Evolutionary conservation across 192 early-diverging fungal genomes (phyloP), one percentile per base, ranked within the genome.

Genomic region (Coemansia sp.): DNA sequence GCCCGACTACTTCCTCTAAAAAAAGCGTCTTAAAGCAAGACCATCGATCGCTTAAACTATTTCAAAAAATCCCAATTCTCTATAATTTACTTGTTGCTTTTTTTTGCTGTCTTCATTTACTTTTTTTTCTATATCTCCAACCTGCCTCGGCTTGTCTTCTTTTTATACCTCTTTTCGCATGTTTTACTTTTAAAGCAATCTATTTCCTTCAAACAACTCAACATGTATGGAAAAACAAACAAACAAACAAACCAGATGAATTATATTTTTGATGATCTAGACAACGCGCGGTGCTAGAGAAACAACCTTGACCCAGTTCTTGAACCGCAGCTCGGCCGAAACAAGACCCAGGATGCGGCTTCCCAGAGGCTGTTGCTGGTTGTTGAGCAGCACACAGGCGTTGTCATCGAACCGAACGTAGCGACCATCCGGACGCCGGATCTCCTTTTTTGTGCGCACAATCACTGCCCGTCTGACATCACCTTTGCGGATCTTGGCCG

Each of bases 1-100:
- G 32, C 97, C 97, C 40, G 97, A 99, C 76, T 99, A 98, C 83
- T 98, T 98, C 86, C 87, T 97, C 85, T 99, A 91, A 73, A 52
- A 42, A 30, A 36, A 48, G 42, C 32, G 29, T 31, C 62, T 58
- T 40, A 40, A 48, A 32, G 54, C 54, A 29, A 0, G 22, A 25
- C 22, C 22, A 25, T 31, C 54, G 4, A 56, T 28, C 55, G 34
- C 11, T 38, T 6, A 38, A 25, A 25, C 22, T 64, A 31, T 33
- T 16, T 64, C 32, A 14, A 45, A 45, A 45, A 45, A 8, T 14
- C 49, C 16, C 5, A 51, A 20, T 17, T 22, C 49, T 2, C 49
- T 16, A 7, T 17, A 50, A 18, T 31, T 32, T 63, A 51, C 28
- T 18, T 12, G 20, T 48, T 52, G 10, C 20, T 22, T 30, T 18